These are phyloP conservation scores for Kodamaea hsintzibuensis DNA, from an alignment of 805 yeast genomes.

Conservation along the genomic window DNA sequence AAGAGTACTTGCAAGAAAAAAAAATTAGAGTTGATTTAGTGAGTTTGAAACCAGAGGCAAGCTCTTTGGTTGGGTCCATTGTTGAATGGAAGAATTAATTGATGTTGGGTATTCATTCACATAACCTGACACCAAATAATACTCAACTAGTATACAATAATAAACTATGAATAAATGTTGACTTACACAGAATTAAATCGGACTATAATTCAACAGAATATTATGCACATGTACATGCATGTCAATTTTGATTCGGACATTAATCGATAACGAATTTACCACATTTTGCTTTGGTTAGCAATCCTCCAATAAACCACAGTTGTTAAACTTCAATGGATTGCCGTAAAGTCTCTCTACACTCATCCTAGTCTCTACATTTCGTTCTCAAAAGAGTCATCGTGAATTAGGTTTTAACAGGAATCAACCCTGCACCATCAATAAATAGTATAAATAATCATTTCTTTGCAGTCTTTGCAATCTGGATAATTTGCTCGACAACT, in stretches of 20 bases:
- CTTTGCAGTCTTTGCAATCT: slow-evolving; percentile 51
- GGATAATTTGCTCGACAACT: slow-evolving; percentile 75
- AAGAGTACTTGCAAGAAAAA: slow-evolving; percentile 52
- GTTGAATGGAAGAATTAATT: slow-evolving; percentile 1
- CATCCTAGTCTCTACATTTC: too few species aligned
- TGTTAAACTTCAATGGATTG: too few species aligned
- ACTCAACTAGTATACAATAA: too few species aligned
- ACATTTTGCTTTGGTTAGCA: too few species aligned
- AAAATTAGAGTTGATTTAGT: slow-evolving; percentile 62
- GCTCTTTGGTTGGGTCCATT: slow-evolving; percentile 48
- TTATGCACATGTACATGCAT: too few species aligned
- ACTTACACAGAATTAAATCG: too few species aligned
- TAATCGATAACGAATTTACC: too few species aligned
- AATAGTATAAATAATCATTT: slow-evolving; percentile 10
- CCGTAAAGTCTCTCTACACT: too few species aligned
- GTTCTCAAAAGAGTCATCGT: neutral
- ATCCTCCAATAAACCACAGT: too few species aligned
- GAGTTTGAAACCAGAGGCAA: slow-evolving; percentile 73
- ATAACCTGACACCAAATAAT: too few species aligned
- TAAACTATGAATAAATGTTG: neutral
- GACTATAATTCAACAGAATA: too few species aligned
- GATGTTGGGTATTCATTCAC: neutral
- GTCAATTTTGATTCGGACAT: too few species aligned
- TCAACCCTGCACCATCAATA: neutral
- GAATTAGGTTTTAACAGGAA: neutral